Base-by-base conservation (phyloP, 192 early-diverging fungal genomes). In the Podila epigama region DNA sequence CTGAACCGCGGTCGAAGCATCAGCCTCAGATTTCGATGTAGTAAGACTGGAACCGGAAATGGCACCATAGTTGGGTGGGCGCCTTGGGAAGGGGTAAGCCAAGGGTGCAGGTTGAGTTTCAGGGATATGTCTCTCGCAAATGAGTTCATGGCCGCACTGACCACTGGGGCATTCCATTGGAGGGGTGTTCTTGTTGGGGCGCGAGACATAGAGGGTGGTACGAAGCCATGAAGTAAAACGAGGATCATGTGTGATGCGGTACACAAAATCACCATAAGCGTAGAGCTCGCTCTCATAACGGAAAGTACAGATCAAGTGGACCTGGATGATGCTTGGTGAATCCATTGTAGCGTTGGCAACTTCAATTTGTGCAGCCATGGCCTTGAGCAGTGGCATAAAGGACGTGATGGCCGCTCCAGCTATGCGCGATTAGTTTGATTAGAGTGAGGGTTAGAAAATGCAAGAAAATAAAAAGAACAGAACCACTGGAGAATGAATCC, bases 401-500 rank as follows among this genome's bases (percentile, higher is more conserved):
- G 72, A 63, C 6, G 72, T 75, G 28, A 75, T 75, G 28, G 72
- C 72, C n/a, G 72, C 72, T 7, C 72, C 72, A 42, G 72, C 72
- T 68, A 67, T n/a, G n/a, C n/a, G n/a, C n/a, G n/a, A n/a, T n/a
- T n/a, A n/a, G n/a, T 27, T 29, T 31, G 15, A 36, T 4, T 28
- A 22, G 15, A 4, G 15, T 7, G 7, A 11, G 44, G n/a, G 28
- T 28, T 25, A 33, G 33, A 44, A 28, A 27, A 1, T 52, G 34
- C 18, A 40, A 1, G 29, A 18, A 15, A 36, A 7, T 6, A 22
- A 51, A 62, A 42, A 16, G 16, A 36, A 0, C 20, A 1, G 57
- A 36, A 28, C 36, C 39, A 60, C 28, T 40, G 28, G 25, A 29
- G 27, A 3, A 56, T 13, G 18, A 15, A 20, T n/a, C 44, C 44